Base-by-base conservation (phyloP, 2,329 filamentous ascomycete genomes). In the Botrytis galanthina region DNA sequence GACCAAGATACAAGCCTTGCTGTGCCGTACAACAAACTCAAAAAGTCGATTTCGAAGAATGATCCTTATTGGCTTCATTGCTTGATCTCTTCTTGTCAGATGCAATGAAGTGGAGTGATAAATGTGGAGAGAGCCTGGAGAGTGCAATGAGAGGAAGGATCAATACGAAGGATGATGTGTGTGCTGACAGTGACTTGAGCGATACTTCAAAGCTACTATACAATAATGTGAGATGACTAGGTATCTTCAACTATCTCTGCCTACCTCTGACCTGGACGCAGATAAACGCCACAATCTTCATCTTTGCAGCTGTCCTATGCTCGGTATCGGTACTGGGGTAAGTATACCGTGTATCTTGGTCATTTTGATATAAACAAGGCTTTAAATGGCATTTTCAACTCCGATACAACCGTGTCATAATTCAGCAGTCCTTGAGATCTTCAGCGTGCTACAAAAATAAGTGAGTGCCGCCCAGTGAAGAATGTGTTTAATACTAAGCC, bases 131-230 rank as follows among this genome's bases (percentile, higher is more conserved):
- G 37, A 60, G 39, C 44, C 32, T 32, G 35, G 14, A 29, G 35
- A 39, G 48, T 37, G 39, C 42, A 60, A 61, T 42, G n/a, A 69
- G 20, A 72, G 26, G 54, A 69, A 69, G 63, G 51, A 69, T 72
- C 42, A 61, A 72, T 72, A 69, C 71, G 62, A 72, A 72, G 48
- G 9, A 51, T 54, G 35, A 61, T 57, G 51, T 39, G 42, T 61
- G 54, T 69, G 48, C 71, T 69, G 71, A 48, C 39, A 35, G 32
- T 72, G 62, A 48, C 51, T 60, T 32, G 29, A 18, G 14, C 29
- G 71, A 37, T 60, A 72, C 71, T 72, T 72, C 12, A 9, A 69
- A 37, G 71, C 51, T 67, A 59, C 60, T 72, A 35, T 39, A 57
- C 37, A 51, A 32, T 69, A 37, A 37, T 16, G 66, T 57, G 46